phyloP scores from a whole-genome alignment of 177 flowering plant genomes.

The Vitis hybrid region DNA sequence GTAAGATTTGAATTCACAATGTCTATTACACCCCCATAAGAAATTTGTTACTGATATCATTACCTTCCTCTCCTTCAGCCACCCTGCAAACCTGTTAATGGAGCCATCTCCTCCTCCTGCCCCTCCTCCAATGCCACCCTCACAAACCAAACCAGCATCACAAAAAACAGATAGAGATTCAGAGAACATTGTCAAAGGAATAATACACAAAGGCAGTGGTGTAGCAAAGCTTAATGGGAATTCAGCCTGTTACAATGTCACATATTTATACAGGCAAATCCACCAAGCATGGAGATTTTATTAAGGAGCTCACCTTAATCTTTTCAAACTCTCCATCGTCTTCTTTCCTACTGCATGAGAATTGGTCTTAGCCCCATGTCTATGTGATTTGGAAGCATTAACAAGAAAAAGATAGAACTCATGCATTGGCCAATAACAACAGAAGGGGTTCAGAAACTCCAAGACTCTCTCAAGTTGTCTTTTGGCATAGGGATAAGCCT shows the following conservation, averaged over 20 bases:
- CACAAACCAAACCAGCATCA: background rate
- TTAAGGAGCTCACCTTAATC: background rate
- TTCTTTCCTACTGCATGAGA: background rate
- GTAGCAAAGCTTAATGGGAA: no score
- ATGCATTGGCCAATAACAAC: background rate
- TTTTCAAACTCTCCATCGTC: background rate
- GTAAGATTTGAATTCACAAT: no score
- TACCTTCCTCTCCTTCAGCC: background rate
- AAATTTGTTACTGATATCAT: background rate
- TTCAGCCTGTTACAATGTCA: background rate
- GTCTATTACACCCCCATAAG: no score
- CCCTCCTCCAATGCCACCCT: background rate
- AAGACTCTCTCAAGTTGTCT: background rate
- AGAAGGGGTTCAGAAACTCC: background rate
- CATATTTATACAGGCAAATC: background rate
- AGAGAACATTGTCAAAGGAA: constrained; percentile 1
- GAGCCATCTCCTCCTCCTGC: background rate
- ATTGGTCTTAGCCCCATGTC: background rate
- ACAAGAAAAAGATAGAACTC: background rate
- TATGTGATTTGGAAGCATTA: background rate
- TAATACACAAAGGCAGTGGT: no score
- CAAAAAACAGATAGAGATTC: background rate
- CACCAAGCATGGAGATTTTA: background rate
- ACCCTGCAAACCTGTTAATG: background rate
- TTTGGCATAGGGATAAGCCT: background rate